These are phyloP conservation scores for Paracorniculantispora psalliotae DNA, from an alignment of 2,329 filamentous ascomycete genomes.

Conservation along the genomic window DNA sequence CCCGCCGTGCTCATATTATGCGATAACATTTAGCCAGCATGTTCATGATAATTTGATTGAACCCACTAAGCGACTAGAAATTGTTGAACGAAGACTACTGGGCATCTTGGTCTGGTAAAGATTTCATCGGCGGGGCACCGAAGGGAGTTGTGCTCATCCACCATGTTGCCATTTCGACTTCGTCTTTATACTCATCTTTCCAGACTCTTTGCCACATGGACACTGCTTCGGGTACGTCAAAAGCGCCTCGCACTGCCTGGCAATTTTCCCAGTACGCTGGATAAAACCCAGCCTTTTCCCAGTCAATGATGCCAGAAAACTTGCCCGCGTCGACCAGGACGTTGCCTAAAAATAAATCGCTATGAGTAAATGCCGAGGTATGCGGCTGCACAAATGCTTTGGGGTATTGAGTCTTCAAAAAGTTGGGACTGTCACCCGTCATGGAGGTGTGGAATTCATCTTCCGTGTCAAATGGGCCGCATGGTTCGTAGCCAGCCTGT, in stretches of 20 bases:
- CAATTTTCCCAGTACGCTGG: slow-evolving; percentile 35
- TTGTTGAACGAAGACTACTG: too few species aligned
- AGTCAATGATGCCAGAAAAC: slow-evolving; percentile 35
- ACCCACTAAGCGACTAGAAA: too few species aligned
- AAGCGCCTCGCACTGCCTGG: neutral
- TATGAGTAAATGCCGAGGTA: slow-evolving; percentile 28
- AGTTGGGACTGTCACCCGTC: neutral
- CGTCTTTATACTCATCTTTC: neutral
- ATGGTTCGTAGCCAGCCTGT: neutral
- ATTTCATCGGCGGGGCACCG: neutral
- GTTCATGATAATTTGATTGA: too few species aligned
- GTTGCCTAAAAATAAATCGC: slow-evolving; percentile 32
- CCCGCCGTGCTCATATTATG: neutral
- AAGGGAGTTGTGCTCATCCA: neutral
- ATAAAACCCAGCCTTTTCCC: slow-evolving; percentile 33
- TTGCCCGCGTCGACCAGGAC: slow-evolving; percentile 34
- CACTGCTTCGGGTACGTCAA: neutral
- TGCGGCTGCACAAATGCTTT: neutral
- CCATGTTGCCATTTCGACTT: neutral
- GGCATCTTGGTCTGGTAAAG: too few species aligned
- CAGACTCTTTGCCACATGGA: neutral
- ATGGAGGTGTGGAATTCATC: neutral
- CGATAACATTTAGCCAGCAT: too few species aligned
- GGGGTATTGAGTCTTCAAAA: neutral
- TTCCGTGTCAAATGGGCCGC: neutral